Base-by-base conservation (phyloP, 2,329 filamentous ascomycete genomes). In the Trichoderma guizhouense region DNA sequence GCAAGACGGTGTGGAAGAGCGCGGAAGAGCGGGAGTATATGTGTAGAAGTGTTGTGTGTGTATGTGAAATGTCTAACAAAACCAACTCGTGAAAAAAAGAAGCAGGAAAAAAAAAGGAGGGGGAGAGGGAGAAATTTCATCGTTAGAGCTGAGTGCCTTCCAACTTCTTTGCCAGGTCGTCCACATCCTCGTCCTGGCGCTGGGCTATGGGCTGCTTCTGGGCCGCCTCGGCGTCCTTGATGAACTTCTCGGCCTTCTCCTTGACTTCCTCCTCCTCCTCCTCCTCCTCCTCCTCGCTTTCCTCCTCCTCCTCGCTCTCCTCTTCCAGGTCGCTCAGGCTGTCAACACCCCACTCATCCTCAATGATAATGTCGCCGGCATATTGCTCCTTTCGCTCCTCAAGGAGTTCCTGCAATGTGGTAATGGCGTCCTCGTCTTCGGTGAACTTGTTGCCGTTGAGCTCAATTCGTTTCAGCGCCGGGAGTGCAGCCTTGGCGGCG, bases 371-470 rank as follows among this genome's bases (percentile, higher is more conserved):
- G 71, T 90, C 87, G 18, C 91, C 91, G 32, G 86, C 91, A 4
- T 89, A 78, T 75, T 92, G 90, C 79, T 95, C 92, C 83, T 95
- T 95, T 74, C 94, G 90, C 78, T 89, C 87, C 72, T 93, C 91
- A 30, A 98, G 85, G 32, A 96, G 84, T 66, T 90, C 88, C 75
- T 90, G 89, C 60, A 98, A 85, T 26, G 85, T 86, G 73, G 89
- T 83, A 55, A 98, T 87, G 32, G 89, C 89, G 61, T 88, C 85
- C 76, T 98, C 94, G 3, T 97, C 94, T 81, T 98, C 95, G 9
- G 88, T 85, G 77, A 99, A 97, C 79, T 94, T 96, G 85, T 99
- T 99, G 65, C 96, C 96, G 80, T 99, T 98, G 75, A 99, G 85
- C 83, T 98, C 96, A 64, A 99, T 89, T 77, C 95, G 91, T 83